Evolutionary conservation across 306 rosid genomes (phyloP).

Genomic region (Dalbergia oliveri): DNA sequence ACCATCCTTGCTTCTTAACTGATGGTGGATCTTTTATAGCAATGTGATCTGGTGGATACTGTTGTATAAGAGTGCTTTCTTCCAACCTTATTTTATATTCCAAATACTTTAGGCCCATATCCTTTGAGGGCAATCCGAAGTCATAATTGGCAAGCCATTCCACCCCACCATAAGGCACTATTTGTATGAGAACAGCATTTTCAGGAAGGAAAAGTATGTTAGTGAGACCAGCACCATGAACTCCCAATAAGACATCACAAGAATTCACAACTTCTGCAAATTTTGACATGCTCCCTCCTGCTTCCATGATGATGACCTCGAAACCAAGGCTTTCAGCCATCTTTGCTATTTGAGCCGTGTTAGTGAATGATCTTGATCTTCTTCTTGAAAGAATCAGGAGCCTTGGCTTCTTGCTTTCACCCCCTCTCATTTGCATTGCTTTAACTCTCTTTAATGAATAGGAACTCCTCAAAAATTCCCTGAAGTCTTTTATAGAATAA

Average conservation of each 20-base stretch:
- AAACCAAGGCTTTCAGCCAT: slow-evolving; percentile 72
- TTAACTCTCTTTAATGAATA: slow-evolving; percentile 61
- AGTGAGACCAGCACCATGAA: slow-evolving; percentile 95
- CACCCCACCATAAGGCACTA: slow-evolving; percentile 77
- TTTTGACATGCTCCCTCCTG: slow-evolving; percentile 50
- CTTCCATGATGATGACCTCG: slow-evolving; percentile 65
- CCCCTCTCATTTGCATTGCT: slow-evolving; percentile 54
- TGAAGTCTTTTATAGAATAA: slow-evolving; percentile 76
- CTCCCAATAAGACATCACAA: slow-evolving; percentile 90
- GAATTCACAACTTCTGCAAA: slow-evolving; percentile 77
- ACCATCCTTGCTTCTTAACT: slow-evolving; percentile 65
- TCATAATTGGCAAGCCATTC: slow-evolving; percentile 72
- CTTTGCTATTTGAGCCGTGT: slow-evolving; percentile 57
- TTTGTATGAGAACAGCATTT: slow-evolving; percentile 78
- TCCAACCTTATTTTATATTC: slow-evolving; percentile 69
- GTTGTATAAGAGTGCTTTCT: slow-evolving; percentile 78
- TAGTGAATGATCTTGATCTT: slow-evolving; percentile 74
- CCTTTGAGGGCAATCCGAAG: slow-evolving; percentile 71
- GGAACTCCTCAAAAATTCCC: slow-evolving; percentile 64
- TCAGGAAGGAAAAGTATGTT: slow-evolving; percentile 87
- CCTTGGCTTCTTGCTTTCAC: slow-evolving; percentile 56
- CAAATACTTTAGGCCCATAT: slow-evolving; percentile 77
- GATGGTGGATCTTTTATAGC: slow-evolving; percentile 63
- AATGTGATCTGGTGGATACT: slow-evolving; percentile 70
- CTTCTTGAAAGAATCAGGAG: slow-evolving; percentile 75